Conservation (phyloP, 202 grass and related monocot species). For the Schoenoplectus triqueter region DNA sequence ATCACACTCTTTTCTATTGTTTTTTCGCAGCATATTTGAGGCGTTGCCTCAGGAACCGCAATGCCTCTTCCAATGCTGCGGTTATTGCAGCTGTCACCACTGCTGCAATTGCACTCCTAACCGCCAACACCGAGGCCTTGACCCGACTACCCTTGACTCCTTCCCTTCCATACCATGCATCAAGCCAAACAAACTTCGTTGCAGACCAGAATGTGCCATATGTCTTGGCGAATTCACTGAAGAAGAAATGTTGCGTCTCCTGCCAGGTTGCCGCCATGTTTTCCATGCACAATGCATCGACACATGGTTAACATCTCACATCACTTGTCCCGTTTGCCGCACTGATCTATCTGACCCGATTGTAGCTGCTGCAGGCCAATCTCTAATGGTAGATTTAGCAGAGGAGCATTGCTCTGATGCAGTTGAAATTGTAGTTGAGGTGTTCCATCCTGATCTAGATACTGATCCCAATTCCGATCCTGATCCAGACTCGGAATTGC, state of each 20-base stretch:
- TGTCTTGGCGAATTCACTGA: constrained; percentile 72
- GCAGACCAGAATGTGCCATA: constrained; percentile 72
- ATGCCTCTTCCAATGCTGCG: constrained; percentile 22
- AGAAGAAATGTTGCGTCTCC: constrained; percentile 72
- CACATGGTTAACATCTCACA: constrained; percentile 70
- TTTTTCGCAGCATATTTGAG: constrained; percentile 72
- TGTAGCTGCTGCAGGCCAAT: constrained; percentile 50
- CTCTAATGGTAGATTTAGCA: constrained; percentile 47
- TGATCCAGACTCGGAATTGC: constrained; percentile 41
- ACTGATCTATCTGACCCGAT: constrained; percentile 74
- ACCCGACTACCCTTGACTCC: constrained; percentile 54
- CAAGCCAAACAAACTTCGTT: constrained; percentile 48
- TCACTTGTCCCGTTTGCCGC: constrained; percentile 93
- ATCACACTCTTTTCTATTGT: constrained; percentile 65
- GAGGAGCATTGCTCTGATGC: constrained; percentile 11
- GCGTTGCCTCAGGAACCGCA: constrained; percentile 44
- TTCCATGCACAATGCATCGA: constrained; percentile 86
- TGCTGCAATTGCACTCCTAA: neutral
- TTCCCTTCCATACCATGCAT: constrained; percentile 68
- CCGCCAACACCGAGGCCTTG: constrained; percentile 46
- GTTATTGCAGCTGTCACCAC: constrained; percentile 38
- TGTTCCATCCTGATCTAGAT: constrained; percentile 31
- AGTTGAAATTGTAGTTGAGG: constrained; percentile 36
- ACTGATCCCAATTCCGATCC: neutral
- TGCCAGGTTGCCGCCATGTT: constrained; percentile 81